Evolutionary conservation across 2,329 filamentous ascomycete species (phyloP).

Genomic region (Emydomyces testavorans): DNA sequence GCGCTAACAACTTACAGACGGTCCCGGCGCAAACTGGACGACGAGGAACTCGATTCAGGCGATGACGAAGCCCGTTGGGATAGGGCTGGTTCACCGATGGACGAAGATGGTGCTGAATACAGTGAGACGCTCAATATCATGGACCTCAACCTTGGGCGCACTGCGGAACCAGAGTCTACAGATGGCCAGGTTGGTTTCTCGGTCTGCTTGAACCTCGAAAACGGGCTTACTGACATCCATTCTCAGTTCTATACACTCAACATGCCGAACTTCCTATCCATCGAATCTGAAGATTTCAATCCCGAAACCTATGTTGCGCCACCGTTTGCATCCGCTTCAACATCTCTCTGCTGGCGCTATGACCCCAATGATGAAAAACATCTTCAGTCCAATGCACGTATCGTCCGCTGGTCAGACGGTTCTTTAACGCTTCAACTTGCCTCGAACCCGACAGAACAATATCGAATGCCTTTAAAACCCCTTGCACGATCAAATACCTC

Average conservation of each 20-base stretch:
- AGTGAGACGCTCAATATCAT: constrained; percentile 41
- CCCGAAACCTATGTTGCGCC: constrained; percentile 51
- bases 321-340: constrained; percentile 52
- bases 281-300: constrained; percentile 51
- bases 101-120: constrained; percentile 33
- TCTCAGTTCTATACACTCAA: constrained; percentile 49
- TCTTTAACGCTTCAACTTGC: constrained; percentile 55
- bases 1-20: constrained; percentile 21
- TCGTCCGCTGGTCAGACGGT: constrained; percentile 57
- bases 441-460: constrained; percentile 49
- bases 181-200: constrained; percentile 29
- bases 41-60: constrained; percentile 52
- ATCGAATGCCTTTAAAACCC: constrained; percentile 47
- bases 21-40: constrained; percentile 42
- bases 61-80: constrained; percentile 50
- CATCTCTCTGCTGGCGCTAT: constrained; percentile 54
- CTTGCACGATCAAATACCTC: constrained; percentile 47
- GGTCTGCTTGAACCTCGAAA: neutral
- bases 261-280: constrained; percentile 50
- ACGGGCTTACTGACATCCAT: neutral
- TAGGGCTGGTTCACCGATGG: constrained; percentile 38
- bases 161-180: constrained; percentile 44
- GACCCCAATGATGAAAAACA: constrained; percentile 47
- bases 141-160: constrained; percentile 47
- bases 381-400: constrained; percentile 54